These are phyloP conservation scores for Chloris gayana DNA, from an alignment of 176 grass and related monocot genomes.

Conservation along the genomic window DNA sequence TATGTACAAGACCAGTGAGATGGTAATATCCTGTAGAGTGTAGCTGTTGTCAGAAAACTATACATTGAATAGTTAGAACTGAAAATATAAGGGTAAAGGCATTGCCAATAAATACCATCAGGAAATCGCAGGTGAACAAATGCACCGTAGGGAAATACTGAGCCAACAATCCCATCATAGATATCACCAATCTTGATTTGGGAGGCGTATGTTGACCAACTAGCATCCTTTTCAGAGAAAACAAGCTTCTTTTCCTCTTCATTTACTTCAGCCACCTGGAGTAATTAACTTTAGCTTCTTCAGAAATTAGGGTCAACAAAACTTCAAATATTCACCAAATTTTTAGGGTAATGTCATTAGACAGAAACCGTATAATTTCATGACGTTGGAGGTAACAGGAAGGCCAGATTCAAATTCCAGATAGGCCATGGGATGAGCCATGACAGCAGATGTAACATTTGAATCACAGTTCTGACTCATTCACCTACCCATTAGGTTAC, in stretches of 20 bases:
- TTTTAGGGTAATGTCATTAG: neutral
- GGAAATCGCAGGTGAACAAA: slow-evolving; percentile 86
- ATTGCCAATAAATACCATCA: slow-evolving; percentile 68
- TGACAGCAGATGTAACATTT: neutral
- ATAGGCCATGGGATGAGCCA: neutral
- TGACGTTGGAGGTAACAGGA: neutral
- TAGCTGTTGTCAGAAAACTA: slow-evolving; percentile 30
- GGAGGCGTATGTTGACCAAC: slow-evolving; percentile 65
- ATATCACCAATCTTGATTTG: slow-evolving; percentile 59
- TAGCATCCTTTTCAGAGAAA: slow-evolving; percentile 84
- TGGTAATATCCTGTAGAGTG: slow-evolving; percentile 59
- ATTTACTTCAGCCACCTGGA: slow-evolving; percentile 67
- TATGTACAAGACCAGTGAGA: slow-evolving; percentile 91
- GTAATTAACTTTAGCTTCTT: neutral
- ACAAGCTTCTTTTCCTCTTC: slow-evolving; percentile 87
- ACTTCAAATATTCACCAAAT: neutral
- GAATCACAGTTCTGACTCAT: neutral
- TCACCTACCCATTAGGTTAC: neutral
- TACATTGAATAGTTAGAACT: neutral
- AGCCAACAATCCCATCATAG: slow-evolving; percentile 74
- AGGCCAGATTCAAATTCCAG: neutral
- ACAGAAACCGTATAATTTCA: neutral
- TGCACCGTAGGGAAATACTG: slow-evolving; percentile 83
- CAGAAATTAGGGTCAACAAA: neutral
- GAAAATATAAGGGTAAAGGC: neutral